Conservation (phyloP, 1,284 basidiomycete species). For the Mrakiaceae sp. region DNA sequence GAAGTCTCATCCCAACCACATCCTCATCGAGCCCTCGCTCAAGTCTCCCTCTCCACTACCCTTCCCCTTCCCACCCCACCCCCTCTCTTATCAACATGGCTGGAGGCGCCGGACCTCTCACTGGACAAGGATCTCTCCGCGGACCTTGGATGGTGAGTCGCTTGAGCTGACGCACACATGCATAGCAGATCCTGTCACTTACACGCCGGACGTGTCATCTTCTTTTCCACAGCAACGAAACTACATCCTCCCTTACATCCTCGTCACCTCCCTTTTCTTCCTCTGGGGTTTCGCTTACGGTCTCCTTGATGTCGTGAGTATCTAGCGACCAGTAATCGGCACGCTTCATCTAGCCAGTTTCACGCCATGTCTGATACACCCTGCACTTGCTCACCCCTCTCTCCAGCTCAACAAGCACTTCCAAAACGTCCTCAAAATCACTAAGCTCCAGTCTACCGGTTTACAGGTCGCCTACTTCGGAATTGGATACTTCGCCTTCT, state of each 20-base stretch:
- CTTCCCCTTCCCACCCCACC: neutral
- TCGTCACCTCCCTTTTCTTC: slow-evolving; percentile 69
- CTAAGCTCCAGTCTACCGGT: slow-evolving; percentile 66
- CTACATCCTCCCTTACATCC: slow-evolving; percentile 41
- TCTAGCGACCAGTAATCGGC: slow-evolving; percentile 18
- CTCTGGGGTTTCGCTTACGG: slow-evolving; percentile 37
- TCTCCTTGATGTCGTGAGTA: slow-evolving; percentile 72
- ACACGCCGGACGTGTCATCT: neutral
- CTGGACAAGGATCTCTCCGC: slow-evolving; percentile 3
- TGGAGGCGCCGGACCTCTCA: slow-evolving; percentile 29
- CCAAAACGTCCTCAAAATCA: slow-evolving; percentile 56
- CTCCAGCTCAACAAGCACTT: slow-evolving; percentile 53
- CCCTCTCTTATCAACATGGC: slow-evolving; percentile 25
- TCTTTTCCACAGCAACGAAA: neutral
- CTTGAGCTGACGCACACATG: slow-evolving; percentile 27
- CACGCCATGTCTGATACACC: slow-evolving; percentile 32
- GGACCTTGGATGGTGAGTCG: slow-evolving; percentile 22
- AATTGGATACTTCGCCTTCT: slow-evolving; percentile 43
- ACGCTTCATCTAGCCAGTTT: slow-evolving; percentile 42
- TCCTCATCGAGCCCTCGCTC: neutral
- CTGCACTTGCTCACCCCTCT: slow-evolving; percentile 4
- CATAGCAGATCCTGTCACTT: slow-evolving; percentile 26
- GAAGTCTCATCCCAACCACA: no score
- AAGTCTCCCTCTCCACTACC: neutral
- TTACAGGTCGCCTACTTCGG: slow-evolving; percentile 77